phyloP scores from a whole-genome alignment of 768 basidiomycete genomes.

The Phylloporus sp. region DNA sequence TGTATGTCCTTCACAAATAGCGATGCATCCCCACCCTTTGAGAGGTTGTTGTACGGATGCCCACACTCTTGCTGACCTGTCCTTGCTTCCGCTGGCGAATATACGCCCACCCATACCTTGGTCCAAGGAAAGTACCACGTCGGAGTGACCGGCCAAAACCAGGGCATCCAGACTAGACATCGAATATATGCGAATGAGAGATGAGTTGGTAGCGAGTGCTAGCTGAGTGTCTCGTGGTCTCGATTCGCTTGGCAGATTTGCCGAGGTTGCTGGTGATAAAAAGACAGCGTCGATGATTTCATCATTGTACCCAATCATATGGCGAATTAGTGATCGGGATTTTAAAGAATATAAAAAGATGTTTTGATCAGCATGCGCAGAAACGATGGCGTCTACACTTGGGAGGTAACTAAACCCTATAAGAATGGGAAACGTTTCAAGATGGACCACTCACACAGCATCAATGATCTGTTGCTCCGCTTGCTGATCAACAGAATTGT shows the following conservation, averaged over 20 bases:
- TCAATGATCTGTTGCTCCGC: slow-evolving; percentile 82
- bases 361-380: slow-evolving; percentile 94
- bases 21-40: slow-evolving; percentile 59
- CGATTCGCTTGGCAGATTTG: slow-evolving; percentile 15
- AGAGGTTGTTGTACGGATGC: slow-evolving; percentile 27
- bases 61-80: slow-evolving; percentile 86
- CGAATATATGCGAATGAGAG: slow-evolving; percentile 87
- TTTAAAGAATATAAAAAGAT: slow-evolving; percentile 84
- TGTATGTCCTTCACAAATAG: slow-evolving; percentile 87
- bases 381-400: slow-evolving; percentile 58
- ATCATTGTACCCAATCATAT: slow-evolving; percentile 95
- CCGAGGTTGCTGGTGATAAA: slow-evolving; percentile 44
- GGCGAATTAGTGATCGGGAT: slow-evolving; percentile 60
- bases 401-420: slow-evolving; percentile 57
- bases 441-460: slow-evolving; percentile 60
- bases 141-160: slow-evolving; percentile 81
- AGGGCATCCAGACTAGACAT: slow-evolving; percentile 72
- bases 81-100: slow-evolving; percentile 91
- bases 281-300: slow-evolving; percentile 91
- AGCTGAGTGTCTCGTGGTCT: slow-evolving; percentile 59
- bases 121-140: slow-evolving; percentile 87
- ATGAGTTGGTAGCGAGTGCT: slow-evolving; percentile 96
- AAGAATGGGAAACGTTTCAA: slow-evolving; percentile 14
- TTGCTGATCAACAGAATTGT: slow-evolving; percentile 46
- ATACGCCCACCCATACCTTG: slow-evolving; percentile 58